Conservation (phyloP, 2,329 filamentous ascomycete species). For the Septoria petroselini region DNA sequence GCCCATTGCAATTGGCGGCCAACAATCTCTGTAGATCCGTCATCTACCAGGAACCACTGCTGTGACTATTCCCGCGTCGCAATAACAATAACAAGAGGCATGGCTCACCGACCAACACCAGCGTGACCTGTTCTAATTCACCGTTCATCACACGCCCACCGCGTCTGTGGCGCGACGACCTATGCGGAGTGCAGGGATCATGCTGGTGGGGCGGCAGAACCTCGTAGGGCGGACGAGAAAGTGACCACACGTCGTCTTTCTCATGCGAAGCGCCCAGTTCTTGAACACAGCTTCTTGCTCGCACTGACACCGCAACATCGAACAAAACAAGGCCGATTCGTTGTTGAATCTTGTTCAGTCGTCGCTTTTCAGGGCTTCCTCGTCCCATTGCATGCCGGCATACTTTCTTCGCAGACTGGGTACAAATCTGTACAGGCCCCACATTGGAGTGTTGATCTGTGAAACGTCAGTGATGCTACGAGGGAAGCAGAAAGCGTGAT, state of each 20-base stretch:
- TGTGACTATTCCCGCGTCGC: too few relatives aligned
- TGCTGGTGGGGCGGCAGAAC: constrained; percentile 10
- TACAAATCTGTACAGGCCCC: constrained; percentile 56
- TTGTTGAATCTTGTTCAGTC: constrained; percentile 3
- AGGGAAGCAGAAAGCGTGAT: too few relatives aligned
- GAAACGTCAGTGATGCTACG: too few relatives aligned
- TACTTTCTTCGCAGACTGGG: constrained; percentile 32
- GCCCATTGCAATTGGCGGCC: not conserved
- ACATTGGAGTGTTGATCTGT: constrained; percentile 60
- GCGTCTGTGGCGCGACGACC: not conserved
- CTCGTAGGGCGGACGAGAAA: constrained; percentile 1
- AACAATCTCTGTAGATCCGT: too few relatives aligned
- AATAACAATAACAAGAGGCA: not conserved
- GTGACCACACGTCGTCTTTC: constrained; percentile 15
- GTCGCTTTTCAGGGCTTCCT: constrained; percentile 25
- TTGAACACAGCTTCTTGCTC: too few relatives aligned
- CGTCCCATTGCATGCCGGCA: constrained; percentile 28
- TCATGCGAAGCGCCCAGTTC: too few relatives aligned
- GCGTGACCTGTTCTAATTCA: too few relatives aligned
- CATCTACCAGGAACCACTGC: too few relatives aligned
- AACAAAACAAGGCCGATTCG: too few relatives aligned
- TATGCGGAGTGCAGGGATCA: constrained; percentile 8
- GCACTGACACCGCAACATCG: too few relatives aligned
- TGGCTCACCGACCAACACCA: not conserved
- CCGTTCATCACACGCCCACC: not conserved